Conservation (phyloP, 139 green algal species). For the Chlamydomonas schloesseri region DNA sequence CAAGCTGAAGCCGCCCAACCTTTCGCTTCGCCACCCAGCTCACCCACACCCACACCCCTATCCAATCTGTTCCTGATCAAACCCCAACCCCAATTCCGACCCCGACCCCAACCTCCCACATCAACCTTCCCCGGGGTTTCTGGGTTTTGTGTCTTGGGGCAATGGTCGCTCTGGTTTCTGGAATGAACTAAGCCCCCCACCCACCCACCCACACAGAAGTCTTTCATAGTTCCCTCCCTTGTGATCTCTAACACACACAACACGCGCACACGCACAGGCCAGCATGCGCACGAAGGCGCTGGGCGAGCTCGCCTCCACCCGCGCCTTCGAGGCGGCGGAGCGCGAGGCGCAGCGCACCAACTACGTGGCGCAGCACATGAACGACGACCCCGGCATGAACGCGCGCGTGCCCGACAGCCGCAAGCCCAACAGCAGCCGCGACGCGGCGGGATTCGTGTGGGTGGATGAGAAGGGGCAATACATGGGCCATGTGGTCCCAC, state of each 20-base stretch:
- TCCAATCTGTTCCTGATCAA: too few relatives aligned
- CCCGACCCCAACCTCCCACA: too few relatives aligned
- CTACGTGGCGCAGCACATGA: neutral
- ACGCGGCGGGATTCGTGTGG: slow-evolving; percentile 15
- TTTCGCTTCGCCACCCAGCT: too few relatives aligned
- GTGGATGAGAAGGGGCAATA: neutral
- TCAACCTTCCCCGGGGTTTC: too few relatives aligned
- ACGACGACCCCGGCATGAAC: neutral
- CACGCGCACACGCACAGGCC: neutral
- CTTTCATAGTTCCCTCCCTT: too few relatives aligned
- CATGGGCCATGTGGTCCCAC: neutral
- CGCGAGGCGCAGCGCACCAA: neutral
- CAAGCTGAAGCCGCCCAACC: neutral
- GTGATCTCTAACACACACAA: neutral
- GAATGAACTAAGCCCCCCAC: too few relatives aligned
- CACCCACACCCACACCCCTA: too few relatives aligned
- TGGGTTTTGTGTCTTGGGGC: too few relatives aligned
- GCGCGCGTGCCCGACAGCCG: neutral
- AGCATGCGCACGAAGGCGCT: slow-evolving; percentile 12
- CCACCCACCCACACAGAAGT: too few relatives aligned
- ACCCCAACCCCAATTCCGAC: too few relatives aligned
- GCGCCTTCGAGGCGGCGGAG: neutral
- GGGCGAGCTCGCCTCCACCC: neutral
- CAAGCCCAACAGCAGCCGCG: neutral
- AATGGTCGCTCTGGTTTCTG: too few relatives aligned